These are phyloP conservation scores for Tanacetum coccineum DNA, from an alignment of 129 eudicot genomes.

Conservation along the genomic window DNA sequence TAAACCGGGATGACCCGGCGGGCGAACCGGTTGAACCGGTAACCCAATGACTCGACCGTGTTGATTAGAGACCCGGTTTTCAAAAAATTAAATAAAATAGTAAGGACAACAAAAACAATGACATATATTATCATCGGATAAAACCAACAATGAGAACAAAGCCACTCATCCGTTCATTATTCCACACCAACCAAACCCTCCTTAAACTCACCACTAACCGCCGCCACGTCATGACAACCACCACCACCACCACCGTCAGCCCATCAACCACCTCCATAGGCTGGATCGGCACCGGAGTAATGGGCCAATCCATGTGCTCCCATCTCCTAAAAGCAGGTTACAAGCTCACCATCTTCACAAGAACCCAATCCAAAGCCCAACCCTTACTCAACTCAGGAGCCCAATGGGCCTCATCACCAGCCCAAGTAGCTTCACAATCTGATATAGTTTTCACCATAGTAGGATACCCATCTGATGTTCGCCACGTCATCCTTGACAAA, in stretches of 20 bases:
- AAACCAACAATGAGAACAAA: slow-evolving; percentile 14
- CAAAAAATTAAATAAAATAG: too few relatives aligned
- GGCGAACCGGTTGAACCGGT: too few relatives aligned
- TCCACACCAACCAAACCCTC: slow-evolving; percentile 15
- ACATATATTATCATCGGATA: too few relatives aligned
- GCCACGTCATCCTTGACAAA: slow-evolving; percentile 79
- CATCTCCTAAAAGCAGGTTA: slow-evolving; percentile 90
- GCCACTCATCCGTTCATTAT: slow-evolving; percentile 31
- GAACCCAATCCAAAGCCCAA: slow-evolving; percentile 89
- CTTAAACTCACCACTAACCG: slow-evolving; percentile 15
- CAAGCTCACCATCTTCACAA: slow-evolving; percentile 84
- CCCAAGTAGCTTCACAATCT: slow-evolving; percentile 72
- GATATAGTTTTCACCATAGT: slow-evolving; percentile 98
- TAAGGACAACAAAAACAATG: too few relatives aligned
- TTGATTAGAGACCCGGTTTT: too few relatives aligned
- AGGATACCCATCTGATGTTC: slow-evolving; percentile 98
- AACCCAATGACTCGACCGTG: too few relatives aligned
- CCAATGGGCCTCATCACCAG: slow-evolving; percentile 65
- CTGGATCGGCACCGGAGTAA: slow-evolving; percentile 99
- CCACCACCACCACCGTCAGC: slow-evolving; percentile 32
- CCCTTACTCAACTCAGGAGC: slow-evolving; percentile 69
- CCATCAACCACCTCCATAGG: slow-evolving; percentile 79
- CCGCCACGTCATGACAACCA: slow-evolving; percentile 31
- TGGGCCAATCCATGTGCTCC: slow-evolving; percentile 94
- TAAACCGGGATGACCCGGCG: too few relatives aligned